Evolutionary conservation across 306 rosid genomes (phyloP).

Genomic region (Styphnolobium japonicum): DNA sequence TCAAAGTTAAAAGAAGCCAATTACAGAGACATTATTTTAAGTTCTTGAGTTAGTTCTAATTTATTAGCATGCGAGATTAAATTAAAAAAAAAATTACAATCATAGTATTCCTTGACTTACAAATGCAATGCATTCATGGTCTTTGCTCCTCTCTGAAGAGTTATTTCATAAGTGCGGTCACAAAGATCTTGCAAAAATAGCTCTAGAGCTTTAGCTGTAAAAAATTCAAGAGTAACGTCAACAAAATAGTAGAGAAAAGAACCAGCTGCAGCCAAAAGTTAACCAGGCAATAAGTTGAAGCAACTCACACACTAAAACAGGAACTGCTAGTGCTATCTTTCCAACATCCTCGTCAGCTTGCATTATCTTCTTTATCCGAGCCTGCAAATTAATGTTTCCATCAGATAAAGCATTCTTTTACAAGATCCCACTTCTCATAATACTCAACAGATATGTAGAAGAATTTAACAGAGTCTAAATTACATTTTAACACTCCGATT

Average conservation of each 20-base stretch:
- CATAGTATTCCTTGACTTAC: slow-evolving; percentile 51
- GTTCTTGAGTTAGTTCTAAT: neutral
- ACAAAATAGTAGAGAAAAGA: slow-evolving; percentile 9
- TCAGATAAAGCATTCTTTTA: slow-evolving; percentile 23
- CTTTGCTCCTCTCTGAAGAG: slow-evolving; percentile 97
- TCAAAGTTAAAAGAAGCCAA: neutral
- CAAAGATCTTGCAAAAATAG: slow-evolving; percentile 96
- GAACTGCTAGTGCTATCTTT: slow-evolving; percentile 92
- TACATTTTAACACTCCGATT: neutral
- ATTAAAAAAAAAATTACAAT: neutral
- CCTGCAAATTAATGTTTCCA: slow-evolving; percentile 46
- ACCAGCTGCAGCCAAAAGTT: neutral
- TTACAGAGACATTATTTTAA: neutral
- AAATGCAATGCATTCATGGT: slow-evolving; percentile 93
- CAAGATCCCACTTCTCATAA: slow-evolving; percentile 10
- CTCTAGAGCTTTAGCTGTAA: slow-evolving; percentile 93
- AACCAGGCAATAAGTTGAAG: slow-evolving; percentile 12
- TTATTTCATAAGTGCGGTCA: slow-evolving; percentile 90
- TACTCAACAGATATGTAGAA: neutral
- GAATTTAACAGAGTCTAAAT: neutral
- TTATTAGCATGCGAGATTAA: neutral
- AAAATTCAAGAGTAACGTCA: slow-evolving; percentile 28
- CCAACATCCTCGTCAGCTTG: slow-evolving; percentile 99
- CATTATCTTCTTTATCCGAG: slow-evolving; percentile 93
- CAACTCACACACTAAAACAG: slow-evolving; percentile 95